phyloP scores from a whole-genome alignment of 129 eudicot genomes.

The Chrysanthemum makinoi region DNA sequence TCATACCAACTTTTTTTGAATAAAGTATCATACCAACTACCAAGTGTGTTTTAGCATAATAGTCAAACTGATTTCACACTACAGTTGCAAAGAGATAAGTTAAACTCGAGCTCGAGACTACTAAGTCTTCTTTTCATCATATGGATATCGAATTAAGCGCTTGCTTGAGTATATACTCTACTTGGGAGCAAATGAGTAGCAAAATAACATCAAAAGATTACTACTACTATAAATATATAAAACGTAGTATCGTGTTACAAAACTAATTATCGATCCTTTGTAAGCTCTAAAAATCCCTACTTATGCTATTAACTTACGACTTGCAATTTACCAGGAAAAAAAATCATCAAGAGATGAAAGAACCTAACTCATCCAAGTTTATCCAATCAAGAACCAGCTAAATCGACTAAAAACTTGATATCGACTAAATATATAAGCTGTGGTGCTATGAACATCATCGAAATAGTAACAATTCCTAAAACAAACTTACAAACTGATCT shows the following conservation, averaged over 20 bases:
- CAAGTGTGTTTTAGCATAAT: too few species aligned
- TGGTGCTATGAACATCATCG: slow-evolving; percentile 18
- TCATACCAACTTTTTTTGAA: too few species aligned
- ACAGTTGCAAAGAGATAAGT: too few species aligned
- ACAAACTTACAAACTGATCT: too few species aligned
- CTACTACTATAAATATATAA: slow-evolving; percentile 3
- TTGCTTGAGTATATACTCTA: too few species aligned
- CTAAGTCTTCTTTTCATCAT: too few species aligned
- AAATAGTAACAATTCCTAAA: too few species aligned
- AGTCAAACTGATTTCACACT: too few species aligned
- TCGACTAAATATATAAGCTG: slow-evolving; percentile 18
- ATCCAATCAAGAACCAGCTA: slow-evolving; percentile 13
- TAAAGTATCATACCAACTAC: too few species aligned
- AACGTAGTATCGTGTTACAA: slow-evolving; percentile 19
- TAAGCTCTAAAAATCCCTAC: slow-evolving; percentile 27
- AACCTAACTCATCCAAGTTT: slow-evolving; percentile 13
- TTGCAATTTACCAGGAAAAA: not conserved
- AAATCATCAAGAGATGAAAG: slow-evolving; percentile 4
- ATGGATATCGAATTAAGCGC: too few species aligned
- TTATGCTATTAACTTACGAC: not conserved
- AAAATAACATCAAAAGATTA: slow-evolving; percentile 11
- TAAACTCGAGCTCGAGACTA: too few species aligned
- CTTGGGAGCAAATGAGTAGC: slow-evolving; percentile 1
- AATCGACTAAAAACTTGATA: slow-evolving; percentile 15
- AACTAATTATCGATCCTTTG: slow-evolving; percentile 15